Conservation (phyloP, 495 filamentous ascomycete genomes). For the Penicillium canariense region DNA sequence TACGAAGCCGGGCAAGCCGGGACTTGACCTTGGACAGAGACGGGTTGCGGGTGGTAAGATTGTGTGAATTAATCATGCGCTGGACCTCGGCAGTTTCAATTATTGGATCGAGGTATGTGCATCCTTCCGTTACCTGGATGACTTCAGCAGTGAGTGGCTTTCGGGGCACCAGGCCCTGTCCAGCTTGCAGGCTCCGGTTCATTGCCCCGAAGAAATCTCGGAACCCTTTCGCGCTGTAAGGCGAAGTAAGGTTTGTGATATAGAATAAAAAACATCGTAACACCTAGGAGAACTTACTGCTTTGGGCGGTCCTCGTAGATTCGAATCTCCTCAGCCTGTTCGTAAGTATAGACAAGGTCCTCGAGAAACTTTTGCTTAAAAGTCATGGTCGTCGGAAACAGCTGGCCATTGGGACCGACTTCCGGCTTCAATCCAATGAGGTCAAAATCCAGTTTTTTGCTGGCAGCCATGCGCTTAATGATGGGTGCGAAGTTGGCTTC, state of each 20-base stretch:
- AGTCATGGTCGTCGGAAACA: conserved; percentile 71
- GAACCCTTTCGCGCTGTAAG: conserved; percentile 66
- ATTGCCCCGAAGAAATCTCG: conserved; percentile 73
- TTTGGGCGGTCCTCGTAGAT: conserved; percentile 65
- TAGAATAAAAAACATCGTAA: conserved; percentile 1
- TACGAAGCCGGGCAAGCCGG: conserved; percentile 51
- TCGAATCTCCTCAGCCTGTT: conserved; percentile 73
- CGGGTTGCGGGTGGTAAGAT: conserved; percentile 49
- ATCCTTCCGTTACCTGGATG: conserved; percentile 78
- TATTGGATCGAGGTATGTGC: conserved; percentile 75
- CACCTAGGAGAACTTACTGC: conserved; percentile 47
- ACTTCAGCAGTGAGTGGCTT: conserved; percentile 74
- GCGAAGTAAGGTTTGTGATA: conserved; percentile 14
- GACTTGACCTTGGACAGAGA: conserved; percentile 32
- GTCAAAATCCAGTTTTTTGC: conserved; percentile 81
- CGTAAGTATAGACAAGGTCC: conserved; percentile 81
- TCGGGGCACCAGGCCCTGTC: conserved; percentile 37
- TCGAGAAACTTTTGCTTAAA: conserved; percentile 86
- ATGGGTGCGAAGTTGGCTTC: conserved; percentile 74
- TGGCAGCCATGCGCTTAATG: conserved; percentile 77
- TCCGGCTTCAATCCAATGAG: conserved; percentile 85
- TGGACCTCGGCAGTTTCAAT: conserved; percentile 83
- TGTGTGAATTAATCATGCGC: conserved; percentile 85
- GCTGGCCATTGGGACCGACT: conserved; percentile 72
- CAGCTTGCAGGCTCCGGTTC: conserved; percentile 54